phyloP scores from a whole-genome alignment of 129 eudicot genomes.

The Escallonia herrerae region DNA sequence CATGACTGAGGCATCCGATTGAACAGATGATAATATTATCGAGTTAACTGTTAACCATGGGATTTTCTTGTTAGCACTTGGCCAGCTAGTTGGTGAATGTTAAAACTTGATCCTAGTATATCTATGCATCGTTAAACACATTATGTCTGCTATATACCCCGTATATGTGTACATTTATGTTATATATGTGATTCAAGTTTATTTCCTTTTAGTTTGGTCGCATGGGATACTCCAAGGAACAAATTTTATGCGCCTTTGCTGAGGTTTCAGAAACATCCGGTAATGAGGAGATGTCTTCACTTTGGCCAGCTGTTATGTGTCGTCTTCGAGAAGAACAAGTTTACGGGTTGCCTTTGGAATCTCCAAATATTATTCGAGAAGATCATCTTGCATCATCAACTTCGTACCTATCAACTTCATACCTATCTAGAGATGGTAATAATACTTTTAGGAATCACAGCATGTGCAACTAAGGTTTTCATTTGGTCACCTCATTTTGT shows the following conservation, averaged over 20 bases:
- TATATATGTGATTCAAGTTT: neutral
- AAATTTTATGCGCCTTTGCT: constrained; percentile 41
- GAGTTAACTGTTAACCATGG: neutral
- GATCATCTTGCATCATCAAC: constrained; percentile 25
- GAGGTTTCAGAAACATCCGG: constrained; percentile 45
- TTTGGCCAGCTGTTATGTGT: constrained; percentile 80
- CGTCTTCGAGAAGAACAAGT: constrained; percentile 60
- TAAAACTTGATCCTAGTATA: no score
- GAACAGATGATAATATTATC: neutral
- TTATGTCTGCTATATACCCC: no score
- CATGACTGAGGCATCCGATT: neutral
- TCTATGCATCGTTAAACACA: no score
- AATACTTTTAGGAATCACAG: neutral
- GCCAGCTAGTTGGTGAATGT: no score
- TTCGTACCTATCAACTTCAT: constrained; percentile 21
- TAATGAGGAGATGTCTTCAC: constrained; percentile 42
- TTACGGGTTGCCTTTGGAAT: constrained; percentile 33
- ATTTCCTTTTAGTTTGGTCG: constrained; percentile 37
- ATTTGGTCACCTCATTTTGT: neutral
- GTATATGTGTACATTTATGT: neutral
- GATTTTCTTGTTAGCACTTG: no score
- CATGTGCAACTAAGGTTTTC: neutral
- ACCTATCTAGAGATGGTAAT: constrained; percentile 29
- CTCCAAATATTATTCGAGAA: constrained; percentile 20
- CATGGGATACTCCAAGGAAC: constrained; percentile 65